phyloP scores from a whole-genome alignment of 306 rosid species.

The Sophora flavescens region DNA sequence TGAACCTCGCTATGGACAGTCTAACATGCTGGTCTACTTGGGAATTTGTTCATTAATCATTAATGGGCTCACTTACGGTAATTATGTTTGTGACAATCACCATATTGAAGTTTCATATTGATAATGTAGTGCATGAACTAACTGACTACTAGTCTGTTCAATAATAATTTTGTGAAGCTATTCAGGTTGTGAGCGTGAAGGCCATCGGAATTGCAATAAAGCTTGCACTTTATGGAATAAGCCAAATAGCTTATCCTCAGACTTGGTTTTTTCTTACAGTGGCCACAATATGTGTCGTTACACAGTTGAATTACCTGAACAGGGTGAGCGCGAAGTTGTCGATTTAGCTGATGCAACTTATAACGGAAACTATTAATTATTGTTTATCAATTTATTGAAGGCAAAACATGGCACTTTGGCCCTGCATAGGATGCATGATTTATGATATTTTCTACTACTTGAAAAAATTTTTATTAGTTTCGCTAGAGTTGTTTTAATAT shows the following conservation, averaged over 20 bases:
- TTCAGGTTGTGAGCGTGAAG: conserved; percentile 93
- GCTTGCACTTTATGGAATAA: conserved; percentile 87
- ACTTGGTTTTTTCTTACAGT: conserved; percentile 88
- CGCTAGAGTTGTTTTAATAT: conserved; percentile 5
- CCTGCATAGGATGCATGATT: conserved; percentile 35
- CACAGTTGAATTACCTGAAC: conserved; percentile 92
- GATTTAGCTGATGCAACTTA: conserved; percentile 27
- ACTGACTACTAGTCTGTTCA: conserved; percentile 18
- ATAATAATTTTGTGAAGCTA: conserved; percentile 18
- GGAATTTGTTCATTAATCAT: conserved; percentile 89
- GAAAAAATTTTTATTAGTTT: too few relatives aligned
- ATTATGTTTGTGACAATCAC: conserved; percentile 29
- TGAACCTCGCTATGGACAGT: conserved; percentile 87
- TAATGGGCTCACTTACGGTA: conserved; percentile 94
- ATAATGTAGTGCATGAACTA: conserved; percentile 9
- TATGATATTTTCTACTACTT: conserved; percentile 23
- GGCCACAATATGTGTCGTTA: conserved; percentile 78
- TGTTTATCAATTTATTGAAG: conserved; percentile 5
- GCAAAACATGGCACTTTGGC: conserved; percentile 13
- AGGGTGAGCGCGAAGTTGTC: conserved; percentile 64
- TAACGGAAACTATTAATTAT: conserved; percentile 4
- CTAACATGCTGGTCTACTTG: conserved; percentile 84
- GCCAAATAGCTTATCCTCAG: conserved; percentile 88
- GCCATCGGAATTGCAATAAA: conserved; percentile 96
- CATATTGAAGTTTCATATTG: conserved; percentile 22